Conservation (phyloP, 2,329 filamentous ascomycete genomes). For the Monosporascus sp. region DNA sequence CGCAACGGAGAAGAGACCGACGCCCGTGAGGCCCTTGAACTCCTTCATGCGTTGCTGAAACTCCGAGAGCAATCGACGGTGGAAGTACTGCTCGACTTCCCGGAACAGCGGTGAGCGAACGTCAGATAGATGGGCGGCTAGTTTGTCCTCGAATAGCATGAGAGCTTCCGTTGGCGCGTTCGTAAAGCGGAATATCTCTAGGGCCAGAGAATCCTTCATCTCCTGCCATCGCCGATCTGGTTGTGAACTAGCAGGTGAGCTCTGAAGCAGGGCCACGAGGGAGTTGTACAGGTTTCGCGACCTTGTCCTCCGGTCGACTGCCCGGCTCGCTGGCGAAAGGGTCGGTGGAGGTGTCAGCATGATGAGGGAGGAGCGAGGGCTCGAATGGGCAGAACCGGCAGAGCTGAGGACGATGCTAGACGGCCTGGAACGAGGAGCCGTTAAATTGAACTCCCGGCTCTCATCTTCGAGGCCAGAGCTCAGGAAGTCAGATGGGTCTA, state of each 20-base stretch:
- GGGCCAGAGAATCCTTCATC: conserved; percentile 47
- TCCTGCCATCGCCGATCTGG: conserved; percentile 45
- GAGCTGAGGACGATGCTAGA: conserved; percentile 47
- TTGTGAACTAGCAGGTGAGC: conserved; percentile 36
- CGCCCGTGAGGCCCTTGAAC: conserved; percentile 46
- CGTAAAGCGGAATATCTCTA: conserved; percentile 54
- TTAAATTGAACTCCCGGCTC: conserved; percentile 42
- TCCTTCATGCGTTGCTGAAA: conserved; percentile 45
- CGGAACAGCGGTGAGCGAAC: conserved; percentile 38
- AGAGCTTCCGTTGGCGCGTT: conserved; percentile 45
- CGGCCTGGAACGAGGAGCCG: conserved; percentile 41
- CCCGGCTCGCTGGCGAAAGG: conserved; percentile 31
- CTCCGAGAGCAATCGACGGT: conserved; percentile 41
- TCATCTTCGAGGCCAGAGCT: conserved; percentile 21
- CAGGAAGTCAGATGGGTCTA: conserved; percentile 21
- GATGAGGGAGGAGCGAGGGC: conserved; percentile 43
- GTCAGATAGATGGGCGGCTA: conserved; percentile 39
- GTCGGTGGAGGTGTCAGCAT: conserved; percentile 33
- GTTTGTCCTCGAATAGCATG: conserved; percentile 42
- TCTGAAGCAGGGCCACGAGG: conserved; percentile 50
- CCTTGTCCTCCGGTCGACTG: conserved; percentile 35
- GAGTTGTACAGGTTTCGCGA: conserved; percentile 46
- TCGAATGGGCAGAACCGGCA: conserved; percentile 43
- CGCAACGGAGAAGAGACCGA: conserved; percentile 49
- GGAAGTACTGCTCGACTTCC: conserved; percentile 45